Evolutionary conservation across 257 asterid species (phyloP), one percentile per base, ranked within the genome.

Genomic region (Eucommia ulmoides): DNA sequence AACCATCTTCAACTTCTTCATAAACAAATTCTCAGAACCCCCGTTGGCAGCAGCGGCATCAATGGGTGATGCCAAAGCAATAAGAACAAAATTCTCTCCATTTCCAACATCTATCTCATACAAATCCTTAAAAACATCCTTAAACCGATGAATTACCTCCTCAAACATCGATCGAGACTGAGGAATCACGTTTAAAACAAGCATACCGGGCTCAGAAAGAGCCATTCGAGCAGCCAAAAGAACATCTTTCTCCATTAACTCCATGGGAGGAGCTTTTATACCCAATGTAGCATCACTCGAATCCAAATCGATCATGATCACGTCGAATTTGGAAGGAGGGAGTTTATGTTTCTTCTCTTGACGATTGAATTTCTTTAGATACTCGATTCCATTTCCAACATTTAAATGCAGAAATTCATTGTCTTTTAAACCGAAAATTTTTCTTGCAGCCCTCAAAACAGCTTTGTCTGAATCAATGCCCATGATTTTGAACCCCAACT

Each of bases 221-320:
- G 78, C 51, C 29, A 20, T 56, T 55, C 74, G 72, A n/a, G 65
- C 55, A 0, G 83, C 81, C 38, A 62, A 23, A 52, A 89, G 73
- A 59, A 73, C 82, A 5, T 76, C 53, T 53, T 61, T 80, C 22
- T 64, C 53, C 1, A 76, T 49, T 53, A 89, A 82, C 57, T 76
- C 73, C 61, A 64, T 1, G 1, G 97, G 97, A 4, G 97, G 97
- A 1, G 94, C 97, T 54, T 64, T 75, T 17, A 59, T 66, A 29
- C 94, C 91, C 41, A 45, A 16, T 18, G 33, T 35, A 22, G 67
- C 67, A 52, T 84, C 88, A 53, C 70, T 70, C 0, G 96, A 80
- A 61, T 89, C 97, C 79, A 89, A 47, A 76, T 89, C 97, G 64
- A 82, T 88, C 97, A 89, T 89, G 21, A 82, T 45, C 56, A 71